phyloP scores from a whole-genome alignment of 768 basidiomycete species.

The Exsudoporus frostii region DNA sequence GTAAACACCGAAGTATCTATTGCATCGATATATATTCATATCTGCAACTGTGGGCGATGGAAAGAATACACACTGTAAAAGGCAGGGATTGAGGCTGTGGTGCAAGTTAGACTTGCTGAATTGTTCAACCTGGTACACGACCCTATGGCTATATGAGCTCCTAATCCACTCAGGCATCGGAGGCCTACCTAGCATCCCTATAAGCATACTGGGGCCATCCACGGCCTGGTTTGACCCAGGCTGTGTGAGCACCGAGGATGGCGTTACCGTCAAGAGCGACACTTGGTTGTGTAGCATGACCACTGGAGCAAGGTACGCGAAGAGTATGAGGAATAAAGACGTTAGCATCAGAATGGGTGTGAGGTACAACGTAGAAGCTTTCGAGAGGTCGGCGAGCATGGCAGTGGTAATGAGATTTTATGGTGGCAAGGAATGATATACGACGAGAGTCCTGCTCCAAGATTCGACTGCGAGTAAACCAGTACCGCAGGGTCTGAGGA shows the following conservation, averaged over 20 bases:
- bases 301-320: conserved; percentile 67
- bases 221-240: conserved; percentile 32
- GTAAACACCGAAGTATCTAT: conserved; percentile 68
- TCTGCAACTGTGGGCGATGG: neutral
- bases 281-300: conserved; percentile 59
- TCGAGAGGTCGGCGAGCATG: conserved; percentile 74
- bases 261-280: conserved; percentile 60
- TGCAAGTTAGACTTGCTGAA: conserved; percentile 53
- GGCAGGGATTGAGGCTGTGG: conserved; percentile 50
- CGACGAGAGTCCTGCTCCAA: conserved; percentile 23
- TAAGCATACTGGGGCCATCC: conserved; percentile 67
- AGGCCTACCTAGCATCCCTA: conserved; percentile 64
- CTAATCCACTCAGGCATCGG: neutral
- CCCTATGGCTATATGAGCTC: conserved; percentile 38
- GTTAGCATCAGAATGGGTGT: conserved; percentile 65
- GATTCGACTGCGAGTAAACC: conserved; percentile 17
- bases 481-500: conserved; percentile 16
- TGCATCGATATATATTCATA: neutral
- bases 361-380: conserved; percentile 63
- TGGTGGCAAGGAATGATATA: neutral
- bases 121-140: conserved; percentile 60
- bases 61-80: conserved; percentile 50
- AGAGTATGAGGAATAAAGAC: conserved; percentile 59
- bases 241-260: conserved; percentile 44
- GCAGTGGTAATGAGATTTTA: neutral